Evolutionary conservation across 2,329 filamentous ascomycete genomes (phyloP), one percentile per base, ranked within the genome.

Genomic region (Kalmusia sp.): DNA sequence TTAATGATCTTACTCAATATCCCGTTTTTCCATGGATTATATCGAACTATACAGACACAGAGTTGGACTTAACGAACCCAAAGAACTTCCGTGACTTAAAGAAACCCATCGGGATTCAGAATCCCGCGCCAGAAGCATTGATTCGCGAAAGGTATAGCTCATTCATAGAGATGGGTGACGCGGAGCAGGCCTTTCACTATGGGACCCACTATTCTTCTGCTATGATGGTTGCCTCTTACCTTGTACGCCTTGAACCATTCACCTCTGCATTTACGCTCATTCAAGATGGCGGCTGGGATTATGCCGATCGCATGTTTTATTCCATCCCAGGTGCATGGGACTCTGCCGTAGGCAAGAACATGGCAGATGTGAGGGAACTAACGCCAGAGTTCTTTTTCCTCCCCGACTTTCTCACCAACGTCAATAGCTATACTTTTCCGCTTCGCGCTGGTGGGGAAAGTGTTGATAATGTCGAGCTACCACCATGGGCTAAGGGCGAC

Each of bases 201-300:
- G 95, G 95, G 15, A 99, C 96, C 0, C 96, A 99, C 72, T 99
- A 99, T 73, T 98, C 95, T 1, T 98, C 95, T 2, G 95, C 95
- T 6, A 99, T 98, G 95, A 97, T 96, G 54, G 95, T 99, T 6
- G 92, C 92, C 11, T 97, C 93, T 0, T 99, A 97, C 67, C 83
- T 99, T 34, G 97, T 99, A 65, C 89, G 95, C 15, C 82, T 99
- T 14, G 93, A 96, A 45, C 95, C 95, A 0, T 99, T 98, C 71
- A 93, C 97, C 21, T 92, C 98, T 64, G 96, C 95, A 0, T 98
- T 96, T 69, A 85, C 98, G 17, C 80, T 98, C 7, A 84, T 99
- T 1, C 95, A 99, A 73, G 95, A 95, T n/a, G 93, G 93, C 4
- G 91, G 85, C 33, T 99, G 98, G 69, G 95, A 99, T 69, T 93